phyloP scores from a whole-genome alignment of 2,329 filamentous ascomycete species.

The Neophaeococcomyces aloes region DNA sequence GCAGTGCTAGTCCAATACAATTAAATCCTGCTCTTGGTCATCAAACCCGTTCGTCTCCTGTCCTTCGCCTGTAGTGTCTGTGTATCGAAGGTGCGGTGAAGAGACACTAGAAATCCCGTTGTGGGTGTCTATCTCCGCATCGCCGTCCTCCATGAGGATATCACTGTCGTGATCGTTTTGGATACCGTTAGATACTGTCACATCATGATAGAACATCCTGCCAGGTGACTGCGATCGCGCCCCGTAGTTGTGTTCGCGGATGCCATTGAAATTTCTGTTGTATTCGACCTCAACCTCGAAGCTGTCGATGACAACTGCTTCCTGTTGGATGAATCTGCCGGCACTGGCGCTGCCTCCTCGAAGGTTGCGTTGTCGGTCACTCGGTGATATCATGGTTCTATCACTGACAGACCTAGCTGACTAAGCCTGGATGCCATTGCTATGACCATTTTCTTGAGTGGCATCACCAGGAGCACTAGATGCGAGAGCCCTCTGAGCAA shows the following conservation, averaged over 20 bases:
- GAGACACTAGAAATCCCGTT: too few species aligned
- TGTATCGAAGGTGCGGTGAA: too few species aligned
- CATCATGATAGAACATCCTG: background rate
- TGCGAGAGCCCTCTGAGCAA: background rate
- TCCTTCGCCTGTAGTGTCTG: too few species aligned
- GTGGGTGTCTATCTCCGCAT: too few species aligned
- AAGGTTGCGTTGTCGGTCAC: background rate
- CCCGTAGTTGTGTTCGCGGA: background rate
- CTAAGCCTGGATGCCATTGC: constrained; percentile 5
- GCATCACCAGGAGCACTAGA: background rate
- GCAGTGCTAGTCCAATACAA: too few species aligned
- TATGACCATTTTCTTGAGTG: background rate
- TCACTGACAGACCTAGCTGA: background rate
- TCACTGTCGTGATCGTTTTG: background rate
- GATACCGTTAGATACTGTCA: constrained; percentile 1
- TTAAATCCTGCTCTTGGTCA: too few species aligned
- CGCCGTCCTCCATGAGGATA: background rate
- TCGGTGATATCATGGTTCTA: background rate
- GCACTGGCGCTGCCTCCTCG: too few species aligned
- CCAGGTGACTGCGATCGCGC: background rate
- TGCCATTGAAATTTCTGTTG: background rate
- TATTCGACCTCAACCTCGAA: background rate
- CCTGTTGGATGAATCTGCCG: background rate
- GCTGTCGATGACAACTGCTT: background rate
- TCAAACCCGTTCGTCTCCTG: too few species aligned